Conservation (phyloP, 192 early-diverging fungal genomes). For the Rhizophagus clarus region DNA sequence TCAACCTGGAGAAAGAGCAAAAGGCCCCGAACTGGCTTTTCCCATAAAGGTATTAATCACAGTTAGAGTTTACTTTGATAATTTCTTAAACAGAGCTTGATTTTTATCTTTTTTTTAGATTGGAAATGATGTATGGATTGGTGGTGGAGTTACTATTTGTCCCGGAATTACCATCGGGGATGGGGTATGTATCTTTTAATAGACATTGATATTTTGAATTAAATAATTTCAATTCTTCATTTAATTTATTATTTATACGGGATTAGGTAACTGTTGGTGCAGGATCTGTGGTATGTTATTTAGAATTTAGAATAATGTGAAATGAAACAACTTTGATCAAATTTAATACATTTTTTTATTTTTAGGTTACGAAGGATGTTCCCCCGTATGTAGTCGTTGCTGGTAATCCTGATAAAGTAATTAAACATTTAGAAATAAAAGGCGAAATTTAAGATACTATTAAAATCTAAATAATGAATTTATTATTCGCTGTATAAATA, state of each 20-base stretch:
- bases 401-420: conserved; percentile 84
- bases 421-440: conserved; percentile 46
- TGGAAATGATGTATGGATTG: conserved; percentile 88
- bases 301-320: not conserved
- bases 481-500: no score
- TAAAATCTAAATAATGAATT: no score
- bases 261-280: conserved; percentile 63
- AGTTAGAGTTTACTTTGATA: not conserved
- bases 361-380: conserved; percentile 79
- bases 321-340: not conserved
- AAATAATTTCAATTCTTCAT: not conserved
- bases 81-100: not conserved
- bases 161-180: conserved; percentile 90
- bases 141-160: conserved; percentile 76
- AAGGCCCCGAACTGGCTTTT: conserved; percentile 45
- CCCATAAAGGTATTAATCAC: conserved; percentile 38
- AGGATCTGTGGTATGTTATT: conserved; percentile 65
- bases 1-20: conserved; percentile 54
- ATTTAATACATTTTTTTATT: not conserved
- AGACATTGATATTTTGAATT: no score
- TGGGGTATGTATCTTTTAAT: conserved; percentile 40
- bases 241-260: not conserved
- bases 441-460: no score
- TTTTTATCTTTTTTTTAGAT: conserved; percentile 46
- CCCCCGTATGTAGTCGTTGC: conserved; percentile 74